Conservation (phyloP, 2,329 filamentous ascomycete genomes). For the Helicocarpus griseus region DNA sequence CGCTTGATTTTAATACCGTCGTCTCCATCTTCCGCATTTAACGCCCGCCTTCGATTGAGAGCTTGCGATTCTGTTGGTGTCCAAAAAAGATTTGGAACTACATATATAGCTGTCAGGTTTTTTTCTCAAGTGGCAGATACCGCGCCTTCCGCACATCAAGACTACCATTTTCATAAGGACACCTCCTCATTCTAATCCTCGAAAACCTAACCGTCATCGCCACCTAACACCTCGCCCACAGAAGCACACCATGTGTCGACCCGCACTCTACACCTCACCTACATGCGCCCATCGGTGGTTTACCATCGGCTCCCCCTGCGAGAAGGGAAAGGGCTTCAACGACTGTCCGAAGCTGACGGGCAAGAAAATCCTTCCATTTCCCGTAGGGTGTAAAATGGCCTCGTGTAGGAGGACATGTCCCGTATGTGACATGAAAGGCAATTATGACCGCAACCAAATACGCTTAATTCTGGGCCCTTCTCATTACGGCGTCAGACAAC, state of each 20-base stretch:
- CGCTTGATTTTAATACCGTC: background rate
- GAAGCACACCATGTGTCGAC: constrained; percentile 36
- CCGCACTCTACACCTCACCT: constrained; percentile 35
- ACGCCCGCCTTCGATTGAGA: constrained; percentile 2
- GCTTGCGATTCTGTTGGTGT: constrained; percentile 2
- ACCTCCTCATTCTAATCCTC: too few species aligned
- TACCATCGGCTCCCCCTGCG: constrained; percentile 37
- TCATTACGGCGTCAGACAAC: constrained; percentile 3
- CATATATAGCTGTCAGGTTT: background rate
- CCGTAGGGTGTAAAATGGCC: constrained; percentile 8
- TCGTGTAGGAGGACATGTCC: constrained; percentile 21
- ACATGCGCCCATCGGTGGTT: constrained; percentile 42
- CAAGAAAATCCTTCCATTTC: constrained; percentile 8
- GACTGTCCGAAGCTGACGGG: constrained; percentile 16
- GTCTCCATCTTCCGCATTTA: background rate
- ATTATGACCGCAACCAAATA: constrained; percentile 23
- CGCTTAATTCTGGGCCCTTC: constrained; percentile 15
- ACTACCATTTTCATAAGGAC: background rate
- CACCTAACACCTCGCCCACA: background rate
- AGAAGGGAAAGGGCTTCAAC: constrained; percentile 19
- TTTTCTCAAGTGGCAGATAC: background rate
- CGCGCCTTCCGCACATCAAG: background rate
- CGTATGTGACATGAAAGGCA: constrained; percentile 20
- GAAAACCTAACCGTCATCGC: background rate
- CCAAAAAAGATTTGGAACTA: background rate